Evolutionary conservation across 2,329 filamentous ascomycete species (phyloP), one percentile per base, ranked within the genome.

Genomic region (Aspergillus jensenii): DNA sequence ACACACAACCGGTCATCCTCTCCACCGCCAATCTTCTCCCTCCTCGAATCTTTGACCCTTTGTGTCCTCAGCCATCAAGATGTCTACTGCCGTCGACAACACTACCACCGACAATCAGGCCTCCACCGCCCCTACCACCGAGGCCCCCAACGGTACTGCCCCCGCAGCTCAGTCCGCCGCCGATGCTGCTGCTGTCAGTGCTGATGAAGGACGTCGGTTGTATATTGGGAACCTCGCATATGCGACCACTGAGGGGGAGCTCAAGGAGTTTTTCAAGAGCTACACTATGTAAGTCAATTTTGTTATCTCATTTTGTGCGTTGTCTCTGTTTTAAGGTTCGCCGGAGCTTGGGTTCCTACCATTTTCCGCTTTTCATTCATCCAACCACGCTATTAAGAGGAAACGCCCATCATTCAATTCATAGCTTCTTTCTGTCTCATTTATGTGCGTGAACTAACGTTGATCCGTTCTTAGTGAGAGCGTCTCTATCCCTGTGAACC

Each of bases 151-250:
- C 74, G 83, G 82, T 68, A 76, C 82, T 73, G 85, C 87, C 67
- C 86, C 87, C 75, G 84, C 90, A 74, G 84, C 88, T 72, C 85
- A 90, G 81, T 89, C 70, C 40, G 65, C 91, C 77, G 92, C 91
- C 77, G 92, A 96, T 79, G 92, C 93, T 79, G 92, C 95, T 76
- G 89, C 95, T 79, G 91, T 92, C 82, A 96, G 92, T 83, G 95
- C 95, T 80, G 93, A 93, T 81, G 95, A 99, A 86, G 93, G 95
- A 80, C 91, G 95, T 84, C 91, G 95, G 84, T 90, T 99, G 74
- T 99, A 99, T 84, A 98, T 99, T 84, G 95, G 95, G 85, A 99
- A 99, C 86, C 90, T 99, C 87, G 95, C 95, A 75, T 99, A 99
- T 81, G 93, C 93, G 89, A 98, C 95, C 88, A 96, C 92, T 80